A percentile compares a stretch with the other conserved stretches of the same genome.
phyloP scores from a whole-genome alignment of 768 basidiomycete species.

The Collybiopsis confluens region DNA sequence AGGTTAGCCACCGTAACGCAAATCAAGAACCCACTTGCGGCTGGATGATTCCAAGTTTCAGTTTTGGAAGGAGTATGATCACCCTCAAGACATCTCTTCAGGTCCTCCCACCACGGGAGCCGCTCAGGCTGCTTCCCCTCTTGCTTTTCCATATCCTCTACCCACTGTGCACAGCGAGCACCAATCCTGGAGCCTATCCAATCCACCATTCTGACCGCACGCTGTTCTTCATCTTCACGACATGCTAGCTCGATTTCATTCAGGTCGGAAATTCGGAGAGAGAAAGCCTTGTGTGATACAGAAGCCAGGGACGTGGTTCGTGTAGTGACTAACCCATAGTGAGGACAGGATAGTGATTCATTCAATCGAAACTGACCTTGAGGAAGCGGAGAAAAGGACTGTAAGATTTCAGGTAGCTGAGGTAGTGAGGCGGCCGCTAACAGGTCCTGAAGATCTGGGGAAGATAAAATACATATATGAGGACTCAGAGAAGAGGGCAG shows the following conservation, averaged over 20 bases:
- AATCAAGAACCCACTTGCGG: conserved; percentile 56
- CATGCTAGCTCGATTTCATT: conserved; percentile 68
- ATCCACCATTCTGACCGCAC: conserved; percentile 77
- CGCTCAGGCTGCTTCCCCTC: conserved; percentile 36
- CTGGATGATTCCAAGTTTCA: conserved; percentile 88
- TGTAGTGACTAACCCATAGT: conserved; percentile 56
- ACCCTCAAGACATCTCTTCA: conserved; percentile 71
- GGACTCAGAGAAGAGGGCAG: conserved; percentile 77
- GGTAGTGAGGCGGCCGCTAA: conserved; percentile 59
- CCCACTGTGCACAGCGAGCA: conserved; percentile 63
- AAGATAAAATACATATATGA: conserved; percentile 71
- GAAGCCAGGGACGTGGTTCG: conserved; percentile 70
- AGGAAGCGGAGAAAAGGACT: conserved; percentile 80
- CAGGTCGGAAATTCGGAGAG: conserved; percentile 76
- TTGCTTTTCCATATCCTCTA: conserved; percentile 55
- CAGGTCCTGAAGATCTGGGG: conserved; percentile 63
- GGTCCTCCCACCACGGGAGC: conserved; percentile 88
- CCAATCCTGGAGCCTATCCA: conserved; percentile 78
- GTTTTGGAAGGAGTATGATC: conserved; percentile 66
- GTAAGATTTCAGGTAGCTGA: conserved; percentile 66
- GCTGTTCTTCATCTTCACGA: conserved; percentile 73
- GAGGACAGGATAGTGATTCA: not conserved
- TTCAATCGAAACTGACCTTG: conserved; percentile 48
- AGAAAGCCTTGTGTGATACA: conserved; percentile 68
- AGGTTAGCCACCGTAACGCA: conserved; percentile 10